Percentiles rank a stretch among this genome's conserved stretches.
phyloP scores from a whole-genome alignment of 1,284 basidiomycete genomes.

The Tetrapyrgos nigripes region DNA sequence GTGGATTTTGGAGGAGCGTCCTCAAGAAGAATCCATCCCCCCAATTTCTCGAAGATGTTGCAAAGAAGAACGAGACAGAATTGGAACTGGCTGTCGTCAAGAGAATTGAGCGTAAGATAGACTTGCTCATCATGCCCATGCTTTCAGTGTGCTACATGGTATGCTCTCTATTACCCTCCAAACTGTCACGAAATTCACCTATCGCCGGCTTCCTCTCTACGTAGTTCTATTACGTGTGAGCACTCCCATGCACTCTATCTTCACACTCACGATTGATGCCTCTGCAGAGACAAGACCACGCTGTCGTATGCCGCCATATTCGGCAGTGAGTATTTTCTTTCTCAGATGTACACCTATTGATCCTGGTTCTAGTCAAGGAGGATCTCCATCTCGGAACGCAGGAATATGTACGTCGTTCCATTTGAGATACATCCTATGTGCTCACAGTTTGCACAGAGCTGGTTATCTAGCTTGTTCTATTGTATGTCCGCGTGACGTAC shows the following conservation, averaged over 20 bases:
- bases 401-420: conserved; percentile 26
- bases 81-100: conserved; percentile 39
- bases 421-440: not conserved
- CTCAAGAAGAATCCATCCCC: conserved; percentile 39
- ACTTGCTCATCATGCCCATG: conserved; percentile 41
- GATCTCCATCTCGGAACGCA: conserved; percentile 24
- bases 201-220: not conserved
- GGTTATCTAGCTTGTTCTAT: conserved; percentile 46
- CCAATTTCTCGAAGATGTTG: conserved; percentile 41
- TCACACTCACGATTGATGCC: conserved; percentile 8
- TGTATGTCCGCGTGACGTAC: conserved; percentile 24
- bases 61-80: conserved; percentile 32
- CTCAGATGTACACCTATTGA: not conserved
- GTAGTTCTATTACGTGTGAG: conserved; percentile 45
- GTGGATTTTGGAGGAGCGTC: conserved; percentile 28
- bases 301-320: conserved; percentile 35
- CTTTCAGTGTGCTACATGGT: conserved; percentile 46
- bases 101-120: conserved; percentile 42
- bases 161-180: conserved; percentile 8
- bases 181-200: not conserved
- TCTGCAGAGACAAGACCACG: conserved; percentile 40
- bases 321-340: conserved; percentile 18
- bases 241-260: not conserved
- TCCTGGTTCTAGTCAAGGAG: conserved; percentile 22
- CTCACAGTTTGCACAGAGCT: conserved; percentile 24